Conservation (phyloP, 2,329 filamentous ascomycete genomes). For the Didymella pinodella region DNA sequence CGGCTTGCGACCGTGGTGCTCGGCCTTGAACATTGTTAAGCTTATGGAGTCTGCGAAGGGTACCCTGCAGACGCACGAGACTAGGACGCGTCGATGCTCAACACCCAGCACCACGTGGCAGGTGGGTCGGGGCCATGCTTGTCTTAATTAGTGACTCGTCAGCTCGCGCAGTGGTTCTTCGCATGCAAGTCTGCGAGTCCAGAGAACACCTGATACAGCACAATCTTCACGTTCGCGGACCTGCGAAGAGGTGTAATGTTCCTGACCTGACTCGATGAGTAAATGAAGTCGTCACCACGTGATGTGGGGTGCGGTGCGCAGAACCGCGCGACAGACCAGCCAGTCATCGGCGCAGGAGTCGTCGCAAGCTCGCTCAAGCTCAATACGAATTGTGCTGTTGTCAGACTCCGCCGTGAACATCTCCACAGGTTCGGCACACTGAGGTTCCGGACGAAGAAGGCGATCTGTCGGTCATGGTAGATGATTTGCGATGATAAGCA, state of each 20-base stretch:
- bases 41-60: slow-evolving; percentile 1
- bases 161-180: slow-evolving; percentile 6
- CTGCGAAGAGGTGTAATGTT: background rate
- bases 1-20: background rate
- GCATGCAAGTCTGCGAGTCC: background rate
- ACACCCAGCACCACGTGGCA: slow-evolving; percentile 18
- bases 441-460: background rate
- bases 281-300: slow-evolving; percentile 5
- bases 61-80: background rate
- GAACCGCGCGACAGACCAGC: background rate
- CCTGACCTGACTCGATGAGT: background rate
- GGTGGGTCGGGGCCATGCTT: slow-evolving; percentile 13
- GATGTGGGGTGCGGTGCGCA: slow-evolving; percentile 7
- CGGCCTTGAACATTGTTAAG: background rate
- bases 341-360: background rate
- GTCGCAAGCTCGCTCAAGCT: slow-evolving; percentile 7
- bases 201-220: slow-evolving; percentile 5
- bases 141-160: slow-evolving; percentile 15
- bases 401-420: background rate
- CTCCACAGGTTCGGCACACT: background rate
- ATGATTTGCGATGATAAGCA: slow-evolving; percentile 5
- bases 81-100: slow-evolving; percentile 14
- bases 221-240: slow-evolving; percentile 1
- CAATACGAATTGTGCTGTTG: slow-evolving; percentile 6
- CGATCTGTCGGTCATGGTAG: slow-evolving; percentile 3